Base-by-base conservation (phyloP, 257 asterid species). In the Eucommia ulmoides region DNA sequence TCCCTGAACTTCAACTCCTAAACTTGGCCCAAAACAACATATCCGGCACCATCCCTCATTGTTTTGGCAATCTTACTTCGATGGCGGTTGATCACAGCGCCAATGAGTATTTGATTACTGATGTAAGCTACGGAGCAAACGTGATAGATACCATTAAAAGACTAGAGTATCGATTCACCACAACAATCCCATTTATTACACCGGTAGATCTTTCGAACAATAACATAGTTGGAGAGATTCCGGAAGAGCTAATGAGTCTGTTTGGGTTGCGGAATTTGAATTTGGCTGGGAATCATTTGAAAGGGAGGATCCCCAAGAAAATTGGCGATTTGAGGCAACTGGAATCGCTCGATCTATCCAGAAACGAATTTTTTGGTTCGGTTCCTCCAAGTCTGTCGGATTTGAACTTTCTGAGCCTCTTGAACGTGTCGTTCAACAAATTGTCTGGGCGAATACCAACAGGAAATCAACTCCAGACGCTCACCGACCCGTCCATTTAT, bases 361-460 rank as follows among this genome's bases (percentile, higher is more conserved):
- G 7, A 33, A 71, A 71, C 55, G 48, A 21, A 3, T 22, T 66
- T 16, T 62, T 67, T 21, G 70, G 70, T 58, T 45, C 44, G 19
- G 65, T 71, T 16, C 77, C 77, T 20, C 53, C 11, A 26, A 53
- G 65, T 45, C 20, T 71, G 58, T 54, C 50, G n/a, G 42, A 66
- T 3, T 41, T 71, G 20, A 56, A 65, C 44, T 63, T 66, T 23
- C 15, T 71, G 65, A 63, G 49, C 41, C 68, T 66, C 46, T 45
- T 66, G 50, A 71, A 71, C 45, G 24, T 71, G 33, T 71, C 77
- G 19, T 52, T 54, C 33, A 66, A 71, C 33, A 71, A 63, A 15
- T 54, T 71, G 50, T 58, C 78, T 0, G 78, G 71, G 16, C 54
- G 12, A 64, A 66, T 71, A 54, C 78, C 74, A 11, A 63, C 57